Percentiles rank a stretch among this genome's conserved stretches.
Evolutionary conservation across 768 basidiomycete species (phyloP).

Genomic region (Amanita pallidorosea): DNA sequence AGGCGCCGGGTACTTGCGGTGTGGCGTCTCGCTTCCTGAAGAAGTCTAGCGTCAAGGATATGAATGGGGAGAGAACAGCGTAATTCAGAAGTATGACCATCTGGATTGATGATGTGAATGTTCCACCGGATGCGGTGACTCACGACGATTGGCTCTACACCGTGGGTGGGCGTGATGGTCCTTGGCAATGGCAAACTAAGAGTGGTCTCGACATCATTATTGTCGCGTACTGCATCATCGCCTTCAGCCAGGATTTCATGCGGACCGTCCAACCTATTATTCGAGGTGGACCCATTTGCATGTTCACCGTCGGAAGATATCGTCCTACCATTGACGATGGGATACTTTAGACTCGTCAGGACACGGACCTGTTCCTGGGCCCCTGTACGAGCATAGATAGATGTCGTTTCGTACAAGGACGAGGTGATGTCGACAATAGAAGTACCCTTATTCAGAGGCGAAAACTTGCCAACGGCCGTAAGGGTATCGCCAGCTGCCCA

Average conservation of each 20-base stretch:
- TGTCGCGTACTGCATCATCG: conserved; percentile 8
- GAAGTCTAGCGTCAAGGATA: conserved; percentile 63
- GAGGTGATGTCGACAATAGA: conserved; percentile 57
- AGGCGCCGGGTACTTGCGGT: conserved; percentile 71
- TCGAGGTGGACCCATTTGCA: not conserved
- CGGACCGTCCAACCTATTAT: not conserved
- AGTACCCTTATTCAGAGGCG: conserved; percentile 79
- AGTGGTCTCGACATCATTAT: conserved; percentile 45
- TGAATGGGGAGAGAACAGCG: conserved; percentile 87
- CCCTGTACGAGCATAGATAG: conserved; percentile 42
- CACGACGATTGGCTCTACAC: conserved; percentile 64
- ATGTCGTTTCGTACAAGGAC: conserved; percentile 65
- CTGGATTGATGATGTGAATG: conserved; percentile 71
- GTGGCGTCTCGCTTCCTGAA: conserved; percentile 64
- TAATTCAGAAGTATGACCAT: conserved; percentile 91
- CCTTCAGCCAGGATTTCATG: not conserved
- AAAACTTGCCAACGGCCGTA: conserved; percentile 77
- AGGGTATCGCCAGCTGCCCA: conserved; percentile 87
- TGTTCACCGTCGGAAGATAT: conserved; percentile 19
- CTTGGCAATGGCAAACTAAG: conserved; percentile 52
- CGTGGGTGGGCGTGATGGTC: conserved; percentile 57
- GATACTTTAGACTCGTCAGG: conserved; percentile 56
- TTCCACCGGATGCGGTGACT: conserved; percentile 76
- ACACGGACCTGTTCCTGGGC: conserved; percentile 50
- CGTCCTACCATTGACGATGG: conserved; percentile 51